Percentiles rank a stretch among this genome's conserved stretches.
phyloP scores from a whole-genome alignment of 495 filamentous ascomycete genomes.

The Tuber umbilicatum region DNA sequence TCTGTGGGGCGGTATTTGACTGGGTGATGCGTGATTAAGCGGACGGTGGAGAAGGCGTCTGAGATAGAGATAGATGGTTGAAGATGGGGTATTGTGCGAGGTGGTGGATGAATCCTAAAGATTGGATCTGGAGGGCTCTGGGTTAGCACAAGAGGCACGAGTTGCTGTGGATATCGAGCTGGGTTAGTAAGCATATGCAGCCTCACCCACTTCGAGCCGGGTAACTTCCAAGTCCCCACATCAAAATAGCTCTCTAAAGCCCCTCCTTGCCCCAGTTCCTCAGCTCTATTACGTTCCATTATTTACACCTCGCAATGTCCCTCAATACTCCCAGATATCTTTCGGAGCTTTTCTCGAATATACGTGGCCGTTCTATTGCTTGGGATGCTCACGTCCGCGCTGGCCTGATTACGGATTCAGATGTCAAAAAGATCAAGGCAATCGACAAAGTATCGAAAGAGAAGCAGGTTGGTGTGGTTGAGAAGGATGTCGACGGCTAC shows the following conservation, averaged over 20 bases:
- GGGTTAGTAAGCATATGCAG: not conserved
- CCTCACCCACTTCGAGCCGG: not conserved
- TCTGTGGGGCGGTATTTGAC: constrained; percentile 8
- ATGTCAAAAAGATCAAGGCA: constrained; percentile 92
- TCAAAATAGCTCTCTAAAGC: not conserved
- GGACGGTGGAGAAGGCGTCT: constrained; percentile 9
- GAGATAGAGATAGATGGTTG: constrained; percentile 15
- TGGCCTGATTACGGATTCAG: constrained; percentile 85
- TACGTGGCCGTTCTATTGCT: constrained; percentile 84
- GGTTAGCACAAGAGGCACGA: not conserved
- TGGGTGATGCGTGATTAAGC: constrained; percentile 7
- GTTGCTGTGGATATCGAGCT: not conserved
- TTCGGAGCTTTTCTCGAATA: constrained; percentile 85
- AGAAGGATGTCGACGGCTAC: constrained; percentile 71
- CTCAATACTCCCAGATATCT: constrained; percentile 88
- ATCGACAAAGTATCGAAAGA: constrained; percentile 93
- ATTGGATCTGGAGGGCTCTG: not conserved
- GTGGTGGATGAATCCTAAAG: not conserved
- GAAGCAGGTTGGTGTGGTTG: constrained; percentile 73
- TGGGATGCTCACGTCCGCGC: constrained; percentile 97
- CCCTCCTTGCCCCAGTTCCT: not conserved
- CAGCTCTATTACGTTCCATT: not conserved
- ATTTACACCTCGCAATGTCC: constrained; percentile 53
- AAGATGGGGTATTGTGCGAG: constrained; percentile 11
- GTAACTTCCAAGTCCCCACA: not conserved